Evolutionary conservation across 805 yeast species (phyloP).

Genomic region (Saccharomyces eubayanus): DNA sequence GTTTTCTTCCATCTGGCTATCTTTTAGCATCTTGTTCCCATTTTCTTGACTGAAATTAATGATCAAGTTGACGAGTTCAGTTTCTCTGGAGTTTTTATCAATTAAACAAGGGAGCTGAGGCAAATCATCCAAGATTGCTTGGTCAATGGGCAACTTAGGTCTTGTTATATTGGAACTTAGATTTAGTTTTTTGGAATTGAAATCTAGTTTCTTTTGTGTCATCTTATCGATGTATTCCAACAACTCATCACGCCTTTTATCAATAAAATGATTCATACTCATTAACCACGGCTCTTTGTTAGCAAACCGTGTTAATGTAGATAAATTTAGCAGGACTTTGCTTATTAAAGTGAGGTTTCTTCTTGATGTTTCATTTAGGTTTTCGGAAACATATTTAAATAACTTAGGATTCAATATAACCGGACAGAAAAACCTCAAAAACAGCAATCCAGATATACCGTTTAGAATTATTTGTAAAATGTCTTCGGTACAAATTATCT

Average conservation of each 20-base stretch:
- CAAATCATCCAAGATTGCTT: constrained; percentile 44
- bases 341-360: constrained; percentile 76
- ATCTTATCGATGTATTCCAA: constrained; percentile 63
- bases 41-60: constrained; percentile 10
- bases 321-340: constrained; percentile 67
- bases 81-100: constrained; percentile 54
- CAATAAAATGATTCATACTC: constrained; percentile 60
- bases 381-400: constrained; percentile 61
- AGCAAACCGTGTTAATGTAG: constrained; percentile 67
- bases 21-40: background rate
- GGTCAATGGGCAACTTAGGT: constrained; percentile 45
- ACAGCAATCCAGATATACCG: constrained; percentile 75
- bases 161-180: constrained; percentile 49
- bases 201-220: constrained; percentile 62
- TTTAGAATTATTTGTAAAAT: constrained; percentile 43
- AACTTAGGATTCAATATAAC: constrained; percentile 85
- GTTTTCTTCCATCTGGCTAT: background rate
- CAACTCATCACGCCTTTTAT: constrained; percentile 48
- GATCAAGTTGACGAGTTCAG: constrained; percentile 47
- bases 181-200: constrained; percentile 48
- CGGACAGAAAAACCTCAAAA: constrained; percentile 81
- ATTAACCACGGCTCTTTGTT: constrained; percentile 78
- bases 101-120: constrained; percentile 64
- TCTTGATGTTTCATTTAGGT: constrained; percentile 63
- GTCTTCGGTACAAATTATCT: constrained; percentile 45